Evolutionary conservation across 176 grass and related monocot genomes (phyloP).

Genomic region (Rhipidocladum racemiflorum): DNA sequence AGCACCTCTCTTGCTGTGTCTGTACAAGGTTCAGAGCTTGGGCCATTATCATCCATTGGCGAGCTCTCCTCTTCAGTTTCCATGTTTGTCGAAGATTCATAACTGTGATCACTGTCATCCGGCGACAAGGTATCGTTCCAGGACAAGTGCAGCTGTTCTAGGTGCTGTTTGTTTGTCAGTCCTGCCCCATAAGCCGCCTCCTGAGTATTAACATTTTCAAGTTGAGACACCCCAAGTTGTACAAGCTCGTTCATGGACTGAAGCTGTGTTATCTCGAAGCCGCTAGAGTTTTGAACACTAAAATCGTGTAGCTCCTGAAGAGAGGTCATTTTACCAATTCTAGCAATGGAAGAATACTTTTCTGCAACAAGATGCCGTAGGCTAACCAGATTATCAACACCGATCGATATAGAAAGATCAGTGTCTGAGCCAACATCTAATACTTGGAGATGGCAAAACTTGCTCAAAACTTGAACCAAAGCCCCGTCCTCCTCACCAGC

Average conservation of each 20-base stretch:
- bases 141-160: slow-evolving; percentile 23
- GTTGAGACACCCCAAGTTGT: neutral
- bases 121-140: too few species aligned
- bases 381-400: slow-evolving; percentile 3
- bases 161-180: slow-evolving; percentile 23
- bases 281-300: neutral
- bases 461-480: too few species aligned
- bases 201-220: neutral
- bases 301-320: slow-evolving; percentile 17
- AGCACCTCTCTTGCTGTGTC: too few species aligned
- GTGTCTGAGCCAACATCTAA: neutral
- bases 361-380: neutral
- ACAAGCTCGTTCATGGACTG: slow-evolving; percentile 6
- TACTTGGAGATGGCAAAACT: too few species aligned
- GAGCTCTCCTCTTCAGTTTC: too few species aligned
- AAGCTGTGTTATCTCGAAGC: slow-evolving; percentile 11
- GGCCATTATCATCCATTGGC: too few species aligned
- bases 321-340: neutral
- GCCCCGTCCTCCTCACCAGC: neutral
- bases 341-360: neutral
- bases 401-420: neutral
- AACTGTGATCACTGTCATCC: too few species aligned
- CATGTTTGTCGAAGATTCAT: too few species aligned
- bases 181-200: neutral
- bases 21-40: too few species aligned